Conservation (phyloP, 108 stramenopile species). For the Cyclotella kingstonii region DNA sequence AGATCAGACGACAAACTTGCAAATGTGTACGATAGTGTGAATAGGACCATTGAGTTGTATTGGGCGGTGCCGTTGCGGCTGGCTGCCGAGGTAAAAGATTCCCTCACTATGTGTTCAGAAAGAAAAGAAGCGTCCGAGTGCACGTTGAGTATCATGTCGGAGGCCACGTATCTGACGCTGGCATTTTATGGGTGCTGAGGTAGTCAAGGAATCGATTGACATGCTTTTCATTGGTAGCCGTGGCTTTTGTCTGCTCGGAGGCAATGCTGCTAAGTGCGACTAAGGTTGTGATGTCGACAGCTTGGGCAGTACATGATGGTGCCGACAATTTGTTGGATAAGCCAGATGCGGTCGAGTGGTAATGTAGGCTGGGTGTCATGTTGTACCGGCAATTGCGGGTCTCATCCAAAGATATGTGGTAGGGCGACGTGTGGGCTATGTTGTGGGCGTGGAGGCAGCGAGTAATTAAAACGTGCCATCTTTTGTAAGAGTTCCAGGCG, state of each 20-base stretch:
- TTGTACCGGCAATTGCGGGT: conserved; percentile 18
- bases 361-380: conserved; percentile 27
- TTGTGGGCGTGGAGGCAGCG: conserved; percentile 38
- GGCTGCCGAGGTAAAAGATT: conserved; percentile 19
- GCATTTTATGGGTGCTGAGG: conserved; percentile 39
- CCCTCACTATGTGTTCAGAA: conserved; percentile 26
- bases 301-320: conserved; percentile 45
- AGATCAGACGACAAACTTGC: conserved; percentile 21
- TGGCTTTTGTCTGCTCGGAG: conserved; percentile 18
- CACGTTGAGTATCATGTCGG: conserved; percentile 38
- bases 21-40: conserved; percentile 1
- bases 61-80: background rate
- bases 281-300: conserved; percentile 37
- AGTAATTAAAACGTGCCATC: conserved; percentile 38
- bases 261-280: conserved; percentile 28
- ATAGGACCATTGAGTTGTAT: conserved; percentile 30
- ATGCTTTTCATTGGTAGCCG: conserved; percentile 1
- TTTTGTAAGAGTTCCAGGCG: conserved; percentile 29
- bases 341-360: conserved; percentile 8
- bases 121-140: conserved; percentile 33
- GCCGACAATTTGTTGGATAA: conserved; percentile 41
- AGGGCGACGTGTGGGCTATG: conserved; percentile 24
- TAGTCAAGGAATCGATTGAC: conserved; percentile 41
- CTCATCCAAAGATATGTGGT: conserved; percentile 25
- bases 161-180: conserved; percentile 30